Evolutionary conservation across 2,329 filamentous ascomycete genomes (phyloP), one percentile per base, ranked within the genome.

Genomic region (Metarhizium rileyi): DNA sequence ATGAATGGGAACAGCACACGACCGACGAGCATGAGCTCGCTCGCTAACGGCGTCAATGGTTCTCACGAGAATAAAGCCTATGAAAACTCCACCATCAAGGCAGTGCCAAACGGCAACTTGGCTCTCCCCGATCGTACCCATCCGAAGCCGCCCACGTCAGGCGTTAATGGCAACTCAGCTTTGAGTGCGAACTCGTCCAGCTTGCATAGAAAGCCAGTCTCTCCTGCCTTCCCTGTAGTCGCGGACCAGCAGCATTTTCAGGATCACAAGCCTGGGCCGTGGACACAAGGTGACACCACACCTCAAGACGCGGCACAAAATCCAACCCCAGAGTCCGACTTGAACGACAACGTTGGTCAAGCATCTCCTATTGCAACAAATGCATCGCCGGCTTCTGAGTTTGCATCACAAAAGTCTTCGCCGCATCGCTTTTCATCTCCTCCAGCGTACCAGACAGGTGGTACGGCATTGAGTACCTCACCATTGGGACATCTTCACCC

Each of bases 351-450:
- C 28, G 44, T 40, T 14, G 23, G 14, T 14, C 27, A 50, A 20
- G 10, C 26, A 26, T 38, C 41, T 4, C 12, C 47, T 25, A 14
- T 28, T 5, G 42, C 50, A 26, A 38, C 46, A 47, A 47, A 52
- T 44, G 9, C 16, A 45, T 16, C 38, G 22, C 36, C 47, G 40
- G 30, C 23, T 35, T 43, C 48, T 14, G 46, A 50, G 30, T 14
- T 48, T 40, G 51, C 42, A 22, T 48, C 28, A 48, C 51, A 41
- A 42, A 44, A 25, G 27, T 42, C 46, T 46, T 67, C 66, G 44
- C 70, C 74, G 18, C 78, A 85, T 53, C 74, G 81, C 60, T 81
- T 83, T 56, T 85, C 84, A 4, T 82, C 83, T 2, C 82, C 85
- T 9, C 74, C 83, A 46, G 61, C 78, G 59, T 79, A 81, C 57